Conservation (phyloP, 2,329 filamentous ascomycete species). For the Pseudocercospora musae region DNA sequence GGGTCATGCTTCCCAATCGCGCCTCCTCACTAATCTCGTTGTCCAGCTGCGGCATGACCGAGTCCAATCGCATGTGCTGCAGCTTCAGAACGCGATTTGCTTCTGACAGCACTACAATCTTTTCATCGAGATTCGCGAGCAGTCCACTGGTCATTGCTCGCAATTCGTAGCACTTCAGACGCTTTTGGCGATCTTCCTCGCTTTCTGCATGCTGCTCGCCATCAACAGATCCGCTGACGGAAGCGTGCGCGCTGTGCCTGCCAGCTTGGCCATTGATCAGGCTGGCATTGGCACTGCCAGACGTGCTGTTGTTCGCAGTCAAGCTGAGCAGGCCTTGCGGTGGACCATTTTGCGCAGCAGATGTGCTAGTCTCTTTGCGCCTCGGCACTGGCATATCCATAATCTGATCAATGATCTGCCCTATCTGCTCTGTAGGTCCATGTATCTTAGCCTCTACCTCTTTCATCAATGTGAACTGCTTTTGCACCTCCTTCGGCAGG, state of each 20-base stretch:
- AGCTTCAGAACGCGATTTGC: constrained; percentile 85
- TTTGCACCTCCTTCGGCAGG: constrained; percentile 88
- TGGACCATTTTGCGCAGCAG: constrained; percentile 5
- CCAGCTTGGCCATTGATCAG: constrained; percentile 36
- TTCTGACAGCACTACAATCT: constrained; percentile 92
- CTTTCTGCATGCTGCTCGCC: constrained; percentile 27
- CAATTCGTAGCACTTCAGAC: constrained; percentile 63
- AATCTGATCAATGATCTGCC: constrained; percentile 67
- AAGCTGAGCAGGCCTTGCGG: constrained; percentile 30
- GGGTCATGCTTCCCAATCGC: constrained; percentile 82
- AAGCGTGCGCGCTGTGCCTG: constrained; percentile 25
- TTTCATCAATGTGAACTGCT: constrained; percentile 92
- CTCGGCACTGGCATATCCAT: constrained; percentile 45
- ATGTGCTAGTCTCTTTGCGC: constrained; percentile 21
- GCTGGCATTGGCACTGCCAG: constrained; percentile 38
- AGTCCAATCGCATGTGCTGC: constrained; percentile 79
- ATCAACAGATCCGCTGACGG: constrained; percentile 24
- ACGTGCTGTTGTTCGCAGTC: constrained; percentile 41
- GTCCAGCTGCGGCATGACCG: constrained; percentile 81
- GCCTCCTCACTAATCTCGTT: constrained; percentile 91
- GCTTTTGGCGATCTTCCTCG: constrained; percentile 50
- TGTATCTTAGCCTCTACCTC: constrained; percentile 98
- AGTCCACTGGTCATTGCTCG: constrained; percentile 77
- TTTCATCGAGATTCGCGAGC: constrained; percentile 89
- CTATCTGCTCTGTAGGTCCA: constrained; percentile 77